Conservation (phyloP, 805 yeast genomes). For the Candida maesae region DNA sequence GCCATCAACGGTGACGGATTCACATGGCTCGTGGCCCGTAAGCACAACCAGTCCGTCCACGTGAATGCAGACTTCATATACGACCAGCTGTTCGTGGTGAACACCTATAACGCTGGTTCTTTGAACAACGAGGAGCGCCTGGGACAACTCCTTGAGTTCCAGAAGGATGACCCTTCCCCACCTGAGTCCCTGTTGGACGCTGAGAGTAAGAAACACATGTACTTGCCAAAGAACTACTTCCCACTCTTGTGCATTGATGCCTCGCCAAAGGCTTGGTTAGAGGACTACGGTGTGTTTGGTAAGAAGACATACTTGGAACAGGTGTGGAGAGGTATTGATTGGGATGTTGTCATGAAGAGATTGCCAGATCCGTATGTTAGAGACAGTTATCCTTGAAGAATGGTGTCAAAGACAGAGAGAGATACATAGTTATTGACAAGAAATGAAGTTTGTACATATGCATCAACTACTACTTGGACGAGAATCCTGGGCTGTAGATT, state of each 20-base stretch:
- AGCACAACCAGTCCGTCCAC: slow-evolving; percentile 21
- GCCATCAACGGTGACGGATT: slow-evolving; percentile 85
- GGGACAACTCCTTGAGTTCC: slow-evolving; percentile 33
- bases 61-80: slow-evolving; percentile 17
- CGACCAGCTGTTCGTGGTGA: slow-evolving; percentile 59
- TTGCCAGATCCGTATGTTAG: too few relatives aligned
- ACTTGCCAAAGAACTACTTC: slow-evolving; percentile 31
- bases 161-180: slow-evolving; percentile 4
- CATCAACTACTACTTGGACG: too few relatives aligned
- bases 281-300: slow-evolving; percentile 78
- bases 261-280: slow-evolving; percentile 63
- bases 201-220: slow-evolving; percentile 26
- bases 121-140: slow-evolving; percentile 63
- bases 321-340: slow-evolving; percentile 66
- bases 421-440: too few relatives aligned
- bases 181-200: slow-evolving; percentile 35
- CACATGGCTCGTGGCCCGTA: slow-evolving; percentile 79
- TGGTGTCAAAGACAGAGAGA: too few relatives aligned
- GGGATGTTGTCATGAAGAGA: slow-evolving; percentile 55
- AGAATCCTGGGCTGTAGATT: too few relatives aligned
- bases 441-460: too few relatives aligned
- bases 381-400: too few relatives aligned
- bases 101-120: slow-evolving; percentile 87
- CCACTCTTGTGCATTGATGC: slow-evolving; percentile 73
- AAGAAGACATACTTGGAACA: slow-evolving; percentile 59